Evolutionary conservation across 305 asterid species (phyloP).

Genomic region (Striga hermonthica): DNA sequence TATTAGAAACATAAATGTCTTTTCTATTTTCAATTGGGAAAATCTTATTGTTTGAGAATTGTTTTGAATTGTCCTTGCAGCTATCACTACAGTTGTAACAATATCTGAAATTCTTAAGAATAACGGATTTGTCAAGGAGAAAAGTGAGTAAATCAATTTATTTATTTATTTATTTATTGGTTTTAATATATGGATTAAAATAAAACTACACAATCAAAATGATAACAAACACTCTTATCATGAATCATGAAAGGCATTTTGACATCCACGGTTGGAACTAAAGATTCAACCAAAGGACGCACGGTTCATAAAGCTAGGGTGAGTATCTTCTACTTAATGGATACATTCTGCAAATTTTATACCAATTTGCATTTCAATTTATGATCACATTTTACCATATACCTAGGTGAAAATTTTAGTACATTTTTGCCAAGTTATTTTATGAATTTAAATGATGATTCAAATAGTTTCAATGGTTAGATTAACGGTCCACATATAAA

Average conservation of each 20-base stretch:
- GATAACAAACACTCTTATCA: constrained; percentile 1
- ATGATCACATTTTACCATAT: too few relatives aligned
- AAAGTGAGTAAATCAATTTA: constrained; percentile 43
- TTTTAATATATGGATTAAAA: not conserved
- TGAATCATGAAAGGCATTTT: constrained; percentile 42
- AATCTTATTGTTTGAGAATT: not conserved
- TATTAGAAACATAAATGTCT: not conserved
- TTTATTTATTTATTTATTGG: not conserved
- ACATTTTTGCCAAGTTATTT: too few relatives aligned
- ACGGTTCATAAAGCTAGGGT: constrained; percentile 81
- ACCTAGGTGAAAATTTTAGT: too few relatives aligned
- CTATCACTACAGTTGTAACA: constrained; percentile 80
- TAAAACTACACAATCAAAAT: not conserved
- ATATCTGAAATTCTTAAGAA: constrained; percentile 82
- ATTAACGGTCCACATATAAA: too few relatives aligned
- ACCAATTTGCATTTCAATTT: not conserved
- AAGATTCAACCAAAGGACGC: constrained; percentile 70
- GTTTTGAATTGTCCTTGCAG: constrained; percentile 34
- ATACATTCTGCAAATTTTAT: not conserved
- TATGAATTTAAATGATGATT: too few relatives aligned
- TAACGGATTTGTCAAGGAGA: constrained; percentile 70
- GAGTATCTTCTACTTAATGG: not conserved
- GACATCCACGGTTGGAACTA: constrained; percentile 81
- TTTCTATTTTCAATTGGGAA: not conserved
- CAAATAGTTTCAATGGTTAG: too few relatives aligned